These are phyloP conservation scores for Cylindrotheca closterium DNA, from an alignment of 108 stramenopile genomes.

Conservation along the genomic window DNA sequence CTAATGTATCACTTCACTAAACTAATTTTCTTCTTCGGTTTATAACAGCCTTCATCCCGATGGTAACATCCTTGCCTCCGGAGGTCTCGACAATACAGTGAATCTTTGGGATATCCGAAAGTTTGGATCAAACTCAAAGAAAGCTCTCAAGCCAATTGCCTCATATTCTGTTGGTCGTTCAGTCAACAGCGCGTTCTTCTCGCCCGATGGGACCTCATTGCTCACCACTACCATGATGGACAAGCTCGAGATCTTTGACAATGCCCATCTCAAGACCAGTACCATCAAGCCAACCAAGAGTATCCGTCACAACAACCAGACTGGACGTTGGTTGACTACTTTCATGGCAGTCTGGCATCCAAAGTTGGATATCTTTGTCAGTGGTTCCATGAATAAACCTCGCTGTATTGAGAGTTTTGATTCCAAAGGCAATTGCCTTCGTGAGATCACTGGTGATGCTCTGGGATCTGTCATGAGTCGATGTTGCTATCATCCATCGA, in stretches of 20 bases:
- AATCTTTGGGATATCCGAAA: conserved; percentile 79
- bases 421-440: conserved; percentile 41
- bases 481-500: conserved; percentile 80
- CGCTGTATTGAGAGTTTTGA: conserved; percentile 70
- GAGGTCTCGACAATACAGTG: conserved; percentile 58
- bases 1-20: not conserved
- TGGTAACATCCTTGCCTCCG: conserved; percentile 66
- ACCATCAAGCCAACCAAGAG: conserved; percentile 42
- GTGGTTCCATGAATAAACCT: conserved; percentile 78
- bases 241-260: conserved; percentile 59
- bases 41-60: conserved; percentile 66
- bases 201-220: conserved; percentile 60
- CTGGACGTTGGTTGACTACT: conserved; percentile 81
- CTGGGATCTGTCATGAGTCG: conserved; percentile 79
- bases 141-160: conserved; percentile 27
- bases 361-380: conserved; percentile 59
- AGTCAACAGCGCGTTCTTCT: conserved; percentile 81
- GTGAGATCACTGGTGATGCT: conserved; percentile 59
- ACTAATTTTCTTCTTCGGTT: not conserved
- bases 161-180: conserved; percentile 51
- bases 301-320: conserved; percentile 78
- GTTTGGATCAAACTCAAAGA: conserved; percentile 21
- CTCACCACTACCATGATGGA: conserved; percentile 66
- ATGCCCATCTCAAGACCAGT: conserved; percentile 40
- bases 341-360: conserved; percentile 85